phyloP scores from a whole-genome alignment of 495 filamentous ascomycete species.

The Saxophila tyrrhenica region DNA sequence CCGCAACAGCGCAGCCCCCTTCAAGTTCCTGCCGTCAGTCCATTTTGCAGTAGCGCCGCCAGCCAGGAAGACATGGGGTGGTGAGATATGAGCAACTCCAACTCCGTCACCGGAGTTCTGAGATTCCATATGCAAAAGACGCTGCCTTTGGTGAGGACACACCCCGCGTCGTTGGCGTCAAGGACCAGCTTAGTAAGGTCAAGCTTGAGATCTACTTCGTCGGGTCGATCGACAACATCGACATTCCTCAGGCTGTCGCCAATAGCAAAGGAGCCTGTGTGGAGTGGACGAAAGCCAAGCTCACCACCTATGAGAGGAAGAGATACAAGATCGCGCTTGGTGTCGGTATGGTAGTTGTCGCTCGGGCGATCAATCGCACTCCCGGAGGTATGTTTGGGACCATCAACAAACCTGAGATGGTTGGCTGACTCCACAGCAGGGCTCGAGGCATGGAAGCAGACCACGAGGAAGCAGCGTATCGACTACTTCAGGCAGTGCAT shows the following conservation, averaged over 20 bases:
- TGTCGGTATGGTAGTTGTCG: neutral
- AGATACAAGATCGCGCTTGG: neutral
- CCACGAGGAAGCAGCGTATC: neutral
- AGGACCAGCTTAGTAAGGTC: too few relatives aligned
- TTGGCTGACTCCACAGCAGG: neutral
- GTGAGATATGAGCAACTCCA: too few relatives aligned
- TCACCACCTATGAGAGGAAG: neutral
- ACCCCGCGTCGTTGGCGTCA: too few relatives aligned
- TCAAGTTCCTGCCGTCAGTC: too few relatives aligned
- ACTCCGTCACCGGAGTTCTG: too few relatives aligned
- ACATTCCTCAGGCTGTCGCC: neutral
- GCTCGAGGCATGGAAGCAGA: neutral
- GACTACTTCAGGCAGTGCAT: neutral
- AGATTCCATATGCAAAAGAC: too few relatives aligned
- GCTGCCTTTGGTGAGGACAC: too few relatives aligned
- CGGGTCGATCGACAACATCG: neutral
- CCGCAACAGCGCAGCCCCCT: too few relatives aligned
- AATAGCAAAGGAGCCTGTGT: neutral
- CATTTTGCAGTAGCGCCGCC: too few relatives aligned
- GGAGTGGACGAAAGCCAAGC: neutral
- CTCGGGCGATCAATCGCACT: neutral
- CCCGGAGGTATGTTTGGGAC: neutral
- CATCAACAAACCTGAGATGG: neutral
- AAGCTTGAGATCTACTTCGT: neutral
- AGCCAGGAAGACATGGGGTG: too few relatives aligned